Conservation (phyloP, 148 eudicot genomes). For the Camellia lanceoleosa region DNA sequence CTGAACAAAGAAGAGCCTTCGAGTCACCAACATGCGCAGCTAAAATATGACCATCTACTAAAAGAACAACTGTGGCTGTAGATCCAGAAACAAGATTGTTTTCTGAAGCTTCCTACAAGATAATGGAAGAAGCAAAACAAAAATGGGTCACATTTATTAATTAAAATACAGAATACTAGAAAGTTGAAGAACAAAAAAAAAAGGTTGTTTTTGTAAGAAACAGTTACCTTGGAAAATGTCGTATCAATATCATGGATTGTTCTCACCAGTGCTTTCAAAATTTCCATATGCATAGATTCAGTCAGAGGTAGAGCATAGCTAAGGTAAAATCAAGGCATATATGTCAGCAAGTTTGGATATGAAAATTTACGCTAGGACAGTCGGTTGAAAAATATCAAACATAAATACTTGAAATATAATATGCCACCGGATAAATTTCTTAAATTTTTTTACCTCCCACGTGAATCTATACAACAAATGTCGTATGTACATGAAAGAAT, state of each 20-base stretch:
- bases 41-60: constrained; percentile 27
- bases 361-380: too few relatives aligned
- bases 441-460: too few relatives aligned
- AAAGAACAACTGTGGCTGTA: constrained; percentile 34
- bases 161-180: too few relatives aligned
- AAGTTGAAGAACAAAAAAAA: too few relatives aligned
- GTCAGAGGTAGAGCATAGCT: constrained; percentile 3
- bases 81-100: constrained; percentile 28
- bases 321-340: not conserved
- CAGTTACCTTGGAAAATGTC: constrained; percentile 23
- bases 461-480: too few relatives aligned
- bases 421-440: too few relatives aligned
- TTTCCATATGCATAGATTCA: not conserved
- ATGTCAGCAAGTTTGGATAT: too few relatives aligned
- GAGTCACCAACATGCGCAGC: constrained; percentile 49
- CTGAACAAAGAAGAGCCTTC: constrained; percentile 44
- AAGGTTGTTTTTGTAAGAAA: not conserved
- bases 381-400: too few relatives aligned
- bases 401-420: too few relatives aligned
- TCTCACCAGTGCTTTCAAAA: constrained; percentile 27
- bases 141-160: too few relatives aligned
- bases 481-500: too few relatives aligned
- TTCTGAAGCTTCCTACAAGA: constrained; percentile 27
- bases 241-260: constrained; percentile 32
- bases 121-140: too few relatives aligned